phyloP scores from a whole-genome alignment of 768 basidiomycete species.

The Leccinum rimulosum region DNA sequence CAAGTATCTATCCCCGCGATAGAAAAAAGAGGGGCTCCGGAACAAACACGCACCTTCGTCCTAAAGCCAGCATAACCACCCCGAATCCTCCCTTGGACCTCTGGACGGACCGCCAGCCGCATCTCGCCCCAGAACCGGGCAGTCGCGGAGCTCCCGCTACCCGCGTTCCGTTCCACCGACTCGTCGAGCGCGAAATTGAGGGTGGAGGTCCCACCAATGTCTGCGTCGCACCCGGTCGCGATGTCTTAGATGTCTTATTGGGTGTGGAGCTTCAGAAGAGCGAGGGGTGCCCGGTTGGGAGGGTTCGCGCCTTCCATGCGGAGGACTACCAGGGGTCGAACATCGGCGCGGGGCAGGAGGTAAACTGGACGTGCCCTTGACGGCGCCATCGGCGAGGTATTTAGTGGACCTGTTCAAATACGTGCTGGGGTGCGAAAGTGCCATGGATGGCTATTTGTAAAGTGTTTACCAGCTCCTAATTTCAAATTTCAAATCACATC shows the following conservation, averaged over 20 bases:
- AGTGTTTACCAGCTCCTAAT: not conserved
- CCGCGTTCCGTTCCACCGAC: conserved; percentile 42
- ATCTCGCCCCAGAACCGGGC: conserved; percentile 82
- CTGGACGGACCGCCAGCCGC: conserved; percentile 63
- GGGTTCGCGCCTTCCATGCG: conserved; percentile 75
- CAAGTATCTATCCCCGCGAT: no score
- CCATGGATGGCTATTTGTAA: conserved; percentile 16
- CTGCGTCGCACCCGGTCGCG: conserved; percentile 80
- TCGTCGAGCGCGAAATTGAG: conserved; percentile 73
- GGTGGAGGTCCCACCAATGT: conserved; percentile 83
- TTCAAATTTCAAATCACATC: no score
- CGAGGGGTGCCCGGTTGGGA: conserved; percentile 57
- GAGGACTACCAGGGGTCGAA: conserved; percentile 45
- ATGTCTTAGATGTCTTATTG: conserved; percentile 56
- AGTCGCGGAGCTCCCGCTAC: conserved; percentile 49
- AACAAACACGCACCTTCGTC: conserved; percentile 58
- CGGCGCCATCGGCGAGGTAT: conserved; percentile 38
- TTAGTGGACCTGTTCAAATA: conserved; percentile 41
- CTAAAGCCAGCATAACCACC: conserved; percentile 91
- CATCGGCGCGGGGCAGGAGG: conserved; percentile 1
- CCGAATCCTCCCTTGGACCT: conserved; percentile 65
- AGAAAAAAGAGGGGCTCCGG: not conserved
- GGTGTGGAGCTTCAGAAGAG: conserved; percentile 65
- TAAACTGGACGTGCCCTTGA: conserved; percentile 37
- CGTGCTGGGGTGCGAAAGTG: conserved; percentile 23